Conservation (phyloP, 2,329 filamentous ascomycete genomes). For the Paracoccidioides brasiliensis region DNA sequence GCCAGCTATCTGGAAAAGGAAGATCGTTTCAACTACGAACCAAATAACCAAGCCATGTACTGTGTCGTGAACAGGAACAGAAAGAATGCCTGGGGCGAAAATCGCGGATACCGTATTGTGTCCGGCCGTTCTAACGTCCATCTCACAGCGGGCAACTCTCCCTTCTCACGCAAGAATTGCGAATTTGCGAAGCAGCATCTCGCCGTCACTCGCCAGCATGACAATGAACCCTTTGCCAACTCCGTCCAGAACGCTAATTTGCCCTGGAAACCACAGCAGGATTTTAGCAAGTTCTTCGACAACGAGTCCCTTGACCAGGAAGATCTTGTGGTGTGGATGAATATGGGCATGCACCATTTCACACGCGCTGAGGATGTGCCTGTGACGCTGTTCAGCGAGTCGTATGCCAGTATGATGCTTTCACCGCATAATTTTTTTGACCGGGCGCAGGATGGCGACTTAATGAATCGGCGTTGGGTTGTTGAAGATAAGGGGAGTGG, state of each 20-base stretch:
- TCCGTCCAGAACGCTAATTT: slow-evolving; percentile 6
- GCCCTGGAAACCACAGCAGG: slow-evolving; percentile 15
- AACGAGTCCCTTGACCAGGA: slow-evolving; percentile 31
- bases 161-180: slow-evolving; percentile 33
- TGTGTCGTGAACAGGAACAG: slow-evolving; percentile 40
- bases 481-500: slow-evolving; percentile 14
- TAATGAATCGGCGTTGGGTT: slow-evolving; percentile 25
- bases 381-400: slow-evolving; percentile 33
- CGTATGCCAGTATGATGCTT: slow-evolving; percentile 1
- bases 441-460: slow-evolving; percentile 22
- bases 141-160: slow-evolving; percentile 38
- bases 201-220: slow-evolving; percentile 28
- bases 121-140: slow-evolving; percentile 22
- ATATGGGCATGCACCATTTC: slow-evolving; percentile 46
- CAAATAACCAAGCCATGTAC: slow-evolving; percentile 37
- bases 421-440: slow-evolving; percentile 9
- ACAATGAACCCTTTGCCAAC: slow-evolving; percentile 9
- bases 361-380: slow-evolving; percentile 42
- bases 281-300: slow-evolving; percentile 35
- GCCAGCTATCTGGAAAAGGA: slow-evolving; percentile 34
- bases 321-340: slow-evolving; percentile 40
- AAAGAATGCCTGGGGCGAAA: slow-evolving; percentile 39
- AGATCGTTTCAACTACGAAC: slow-evolving; percentile 36
- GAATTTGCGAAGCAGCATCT: slow-evolving; percentile 41
- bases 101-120: slow-evolving; percentile 31